phyloP scores from a whole-genome alignment of 495 filamentous ascomycete species.

The Rhypophila decipiens region DNA sequence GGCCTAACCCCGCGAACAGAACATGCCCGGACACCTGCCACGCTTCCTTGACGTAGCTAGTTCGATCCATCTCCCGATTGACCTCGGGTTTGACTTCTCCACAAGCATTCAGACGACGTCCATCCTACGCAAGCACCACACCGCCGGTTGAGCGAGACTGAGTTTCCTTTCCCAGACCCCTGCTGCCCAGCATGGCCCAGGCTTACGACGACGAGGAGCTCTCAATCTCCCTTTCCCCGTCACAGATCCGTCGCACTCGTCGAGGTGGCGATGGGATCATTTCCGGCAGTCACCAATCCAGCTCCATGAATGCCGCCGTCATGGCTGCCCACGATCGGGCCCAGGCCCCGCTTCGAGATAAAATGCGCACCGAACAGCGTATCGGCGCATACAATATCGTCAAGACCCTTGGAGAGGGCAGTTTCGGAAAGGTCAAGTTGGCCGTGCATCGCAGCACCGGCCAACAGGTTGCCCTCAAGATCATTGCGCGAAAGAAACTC shows the following conservation, averaged over 20 bases:
- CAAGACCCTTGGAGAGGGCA: slow-evolving; percentile 89
- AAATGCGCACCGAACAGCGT: slow-evolving; percentile 60
- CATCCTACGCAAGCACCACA: background rate
- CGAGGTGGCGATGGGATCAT: slow-evolving; percentile 17
- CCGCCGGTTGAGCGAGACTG: background rate
- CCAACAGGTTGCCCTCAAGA: slow-evolving; percentile 94
- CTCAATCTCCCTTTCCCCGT: slow-evolving; percentile 70
- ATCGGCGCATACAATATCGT: slow-evolving; percentile 87
- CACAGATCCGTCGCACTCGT: slow-evolving; percentile 53
- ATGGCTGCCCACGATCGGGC: slow-evolving; percentile 23
- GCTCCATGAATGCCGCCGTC: slow-evolving; percentile 21
- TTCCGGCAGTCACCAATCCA: slow-evolving; percentile 9
- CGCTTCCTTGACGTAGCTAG: background rate
- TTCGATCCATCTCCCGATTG: background rate
- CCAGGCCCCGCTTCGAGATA: slow-evolving; percentile 30
- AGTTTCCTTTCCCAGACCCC: background rate
- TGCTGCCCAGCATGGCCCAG: slow-evolving; percentile 41
- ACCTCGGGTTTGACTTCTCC: background rate
- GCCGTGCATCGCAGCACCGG: slow-evolving; percentile 84
- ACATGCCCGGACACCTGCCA: background rate
- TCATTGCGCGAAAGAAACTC: slow-evolving; percentile 91
- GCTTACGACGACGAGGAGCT: slow-evolving; percentile 83
- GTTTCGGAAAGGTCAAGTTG: slow-evolving; percentile 97
- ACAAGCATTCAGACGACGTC: background rate
- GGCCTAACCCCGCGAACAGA: too few species aligned